Evolutionary conservation across 2,329 filamentous ascomycete species (phyloP).

Genomic region (Hortaea werneckii): DNA sequence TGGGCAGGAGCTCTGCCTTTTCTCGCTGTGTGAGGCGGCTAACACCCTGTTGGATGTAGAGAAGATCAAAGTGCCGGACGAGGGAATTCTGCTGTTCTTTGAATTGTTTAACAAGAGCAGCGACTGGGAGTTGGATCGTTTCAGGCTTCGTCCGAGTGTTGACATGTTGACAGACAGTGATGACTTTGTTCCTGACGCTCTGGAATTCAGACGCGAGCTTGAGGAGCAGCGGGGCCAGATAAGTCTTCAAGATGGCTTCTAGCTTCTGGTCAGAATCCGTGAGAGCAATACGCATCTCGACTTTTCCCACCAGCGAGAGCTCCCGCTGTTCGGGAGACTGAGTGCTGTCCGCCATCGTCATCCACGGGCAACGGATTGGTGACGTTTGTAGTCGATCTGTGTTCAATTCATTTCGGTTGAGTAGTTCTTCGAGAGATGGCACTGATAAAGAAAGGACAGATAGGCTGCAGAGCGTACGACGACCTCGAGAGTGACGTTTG

Average conservation of each 20-base stretch:
- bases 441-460: too few species aligned
- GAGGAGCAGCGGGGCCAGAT: conserved; percentile 70
- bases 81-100: conserved; percentile 63
- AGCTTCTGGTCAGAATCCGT: conserved; percentile 79
- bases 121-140: conserved; percentile 69
- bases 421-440: background rate
- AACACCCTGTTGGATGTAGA: conserved; percentile 80
- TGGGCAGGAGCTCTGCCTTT: conserved; percentile 61
- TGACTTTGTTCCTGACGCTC: conserved; percentile 69
- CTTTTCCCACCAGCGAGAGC: conserved; percentile 71
- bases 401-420: background rate
- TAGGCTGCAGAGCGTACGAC: background rate
- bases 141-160: conserved; percentile 53
- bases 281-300: conserved; percentile 74
- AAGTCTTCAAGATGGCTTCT: conserved; percentile 64
- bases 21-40: conserved; percentile 51
- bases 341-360: background rate
- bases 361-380: background rate
- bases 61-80: conserved; percentile 77
- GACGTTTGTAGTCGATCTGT: background rate
- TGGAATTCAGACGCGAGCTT: conserved; percentile 76
- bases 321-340: conserved; percentile 53
- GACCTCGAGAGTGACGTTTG: too few species aligned
- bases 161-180: conserved; percentile 61
- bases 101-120: conserved; percentile 79